Base-by-base conservation (phyloP, 805 yeast genomes). In the Priceomyces melissophilus region DNA sequence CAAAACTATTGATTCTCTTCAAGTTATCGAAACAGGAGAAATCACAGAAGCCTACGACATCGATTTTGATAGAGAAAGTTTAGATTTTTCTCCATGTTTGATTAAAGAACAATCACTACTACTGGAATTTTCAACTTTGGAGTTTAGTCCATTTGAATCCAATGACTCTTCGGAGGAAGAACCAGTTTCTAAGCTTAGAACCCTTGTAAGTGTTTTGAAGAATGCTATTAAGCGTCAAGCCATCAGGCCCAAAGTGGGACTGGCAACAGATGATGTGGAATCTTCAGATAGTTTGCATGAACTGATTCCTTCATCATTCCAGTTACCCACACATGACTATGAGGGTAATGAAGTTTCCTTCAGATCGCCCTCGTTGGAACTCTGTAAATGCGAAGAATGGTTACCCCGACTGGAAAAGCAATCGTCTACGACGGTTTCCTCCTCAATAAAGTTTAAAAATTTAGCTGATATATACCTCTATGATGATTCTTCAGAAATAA, bases 401-500 rank as follows among this genome's bases (percentile, higher is more conserved):
- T 20, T 20, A 20, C 25, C 25, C 8, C 25, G 25, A 20, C 25
- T 8, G 25, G 25, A 20, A 11, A 5, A 6, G 7, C 7, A 15
- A n/a, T 6, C n/a, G n/a, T n/a, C 20, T 11, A 12, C 7, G 13
- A 23, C 30, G n/a, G 31, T 15, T 8, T 23, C 20, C 1, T 39
- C 46, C 11, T 39, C 34, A 4, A 49, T 52, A 12, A 52, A 48
- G 32, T 52, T 52, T 36, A 43, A 40, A 20, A 37, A 47, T 13
- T 42, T 32, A 30, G 56, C 49, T 8, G 49, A 52, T 16, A 42
- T 50, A 20, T 34, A 49, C 27, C 34, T 49, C 3, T 52, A 52
- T 36, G 25, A 20, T 20, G 25, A 20, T 20, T 20, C 25, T 4
- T 8, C 4, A 8, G 25, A 20, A 20, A 8, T 8, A 8, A 20